phyloP scores from a whole-genome alignment of 2,329 filamentous ascomycete genomes.

The Venturia effusa region DNA sequence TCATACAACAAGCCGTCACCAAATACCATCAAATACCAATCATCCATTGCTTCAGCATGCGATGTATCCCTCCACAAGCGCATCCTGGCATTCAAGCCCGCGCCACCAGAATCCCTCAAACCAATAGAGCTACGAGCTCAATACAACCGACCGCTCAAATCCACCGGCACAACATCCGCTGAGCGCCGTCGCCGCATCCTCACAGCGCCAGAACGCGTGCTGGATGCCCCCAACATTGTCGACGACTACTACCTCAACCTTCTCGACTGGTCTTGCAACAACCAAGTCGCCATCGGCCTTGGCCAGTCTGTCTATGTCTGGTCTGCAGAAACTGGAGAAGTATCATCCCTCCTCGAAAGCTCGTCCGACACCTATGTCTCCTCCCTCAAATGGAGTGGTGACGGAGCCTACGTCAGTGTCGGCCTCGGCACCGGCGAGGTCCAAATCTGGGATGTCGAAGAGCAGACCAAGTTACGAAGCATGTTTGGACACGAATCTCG shows the following conservation, averaged over 20 bases:
- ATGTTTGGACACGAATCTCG: slow-evolving; percentile 97
- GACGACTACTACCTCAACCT: slow-evolving; percentile 99
- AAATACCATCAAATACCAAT: slow-evolving; percentile 82
- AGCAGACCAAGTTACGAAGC: slow-evolving; percentile 88
- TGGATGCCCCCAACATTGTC: slow-evolving; percentile 89
- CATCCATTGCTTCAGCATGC: slow-evolving; percentile 80
- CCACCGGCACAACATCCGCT: slow-evolving; percentile 59
- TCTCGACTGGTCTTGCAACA: slow-evolving; percentile 93
- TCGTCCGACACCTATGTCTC: slow-evolving; percentile 88
- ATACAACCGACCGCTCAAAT: slow-evolving; percentile 92
- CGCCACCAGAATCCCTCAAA: slow-evolving; percentile 94
- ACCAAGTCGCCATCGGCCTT: slow-evolving; percentile 95
- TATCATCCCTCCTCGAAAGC: slow-evolving; percentile 81
- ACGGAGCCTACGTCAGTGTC: slow-evolving; percentile 92
- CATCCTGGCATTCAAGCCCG: slow-evolving; percentile 96
- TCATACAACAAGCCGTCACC: slow-evolving; percentile 71
- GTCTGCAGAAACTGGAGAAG: slow-evolving; percentile 88
- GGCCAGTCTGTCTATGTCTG: slow-evolving; percentile 97
- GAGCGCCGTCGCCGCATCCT: slow-evolving; percentile 87
- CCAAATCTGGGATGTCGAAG: slow-evolving; percentile 98
- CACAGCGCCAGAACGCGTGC: slow-evolving; percentile 87
- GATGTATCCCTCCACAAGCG: slow-evolving; percentile 88
- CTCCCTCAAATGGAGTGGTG: slow-evolving; percentile 97
- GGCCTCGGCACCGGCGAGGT: slow-evolving; percentile 92
- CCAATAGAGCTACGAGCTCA: slow-evolving; percentile 94